Evolutionary conservation across 495 filamentous ascomycete genomes (phyloP), one percentile per base, ranked within the genome.

Genomic region (Talaromyces ruber): DNA sequence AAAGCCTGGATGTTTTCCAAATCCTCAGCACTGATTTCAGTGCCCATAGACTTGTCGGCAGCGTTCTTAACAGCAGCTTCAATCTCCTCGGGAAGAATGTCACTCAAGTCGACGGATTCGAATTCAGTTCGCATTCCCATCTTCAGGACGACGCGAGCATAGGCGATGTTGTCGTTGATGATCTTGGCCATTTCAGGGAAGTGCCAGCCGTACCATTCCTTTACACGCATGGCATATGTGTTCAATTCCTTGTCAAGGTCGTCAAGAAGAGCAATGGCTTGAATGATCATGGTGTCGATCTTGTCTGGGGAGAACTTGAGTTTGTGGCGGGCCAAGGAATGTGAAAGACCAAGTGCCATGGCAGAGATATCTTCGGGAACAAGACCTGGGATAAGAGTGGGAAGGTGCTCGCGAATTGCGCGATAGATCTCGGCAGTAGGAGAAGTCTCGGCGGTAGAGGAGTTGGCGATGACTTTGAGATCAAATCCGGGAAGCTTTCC

Each of bases 131-230:
- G 86, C 84, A 95, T 88, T 64, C 94, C 94, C 83, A 96, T 89
- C 65, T 84, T 82, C 59, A 93, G 77, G 62, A 98, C 92, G 56
- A 98, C 84, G 56, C 85, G 84, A 60, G 94, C 83, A 69, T 97
- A 98, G 62, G 95, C 95, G 59, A 97, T 77, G 76, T 99, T 99
- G 82, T 99, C 94, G 72, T 97, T 96, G 65, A 99, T 83, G 70
- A 98, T 97, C 73, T 90, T 89, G 63, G 88, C 92, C 83, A 99
- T 83, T 77, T 99, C 94, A 24, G 94, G 94, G 80, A 98, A 99
- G 77, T 98, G 95, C 94, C 94, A 99, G 62, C 94, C 94, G 68
- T 99, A 99, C 94, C 94, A 99, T 76, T 99, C 94, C 85, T 97
- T 97, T 58, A 97, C 92, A 70, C 94, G 82, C 94, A 99, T 99